Base-by-base conservation (phyloP, 768 basidiomycete genomes). In the Calvatia gigantea region DNA sequence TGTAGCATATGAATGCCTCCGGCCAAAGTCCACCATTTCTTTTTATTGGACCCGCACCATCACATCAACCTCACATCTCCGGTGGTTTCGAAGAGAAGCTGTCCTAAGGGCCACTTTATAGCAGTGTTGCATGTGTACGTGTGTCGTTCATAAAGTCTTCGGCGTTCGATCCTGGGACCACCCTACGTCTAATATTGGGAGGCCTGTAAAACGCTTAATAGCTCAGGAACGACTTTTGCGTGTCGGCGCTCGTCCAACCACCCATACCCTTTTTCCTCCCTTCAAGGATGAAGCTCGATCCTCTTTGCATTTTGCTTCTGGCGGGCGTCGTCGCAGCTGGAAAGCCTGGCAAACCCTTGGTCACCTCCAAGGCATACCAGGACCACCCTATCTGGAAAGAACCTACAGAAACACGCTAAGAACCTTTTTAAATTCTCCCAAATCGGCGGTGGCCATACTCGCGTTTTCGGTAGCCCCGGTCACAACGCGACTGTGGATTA, bases 401-500 rank as follows among this genome's bases (percentile, higher is more conserved):
- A 63, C 31, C 64, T 68, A 19, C 49, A 68, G 9, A 62, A 61
- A 14, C 69, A 70, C 53, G 67, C 68, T 1, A 59, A 62, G 28
- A 60, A 67, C n/a, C 62, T 71, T 50, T 59, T 62, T 49, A 48
- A 64, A 38, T 71, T 68, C 55, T 64, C 67, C 9, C 48, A 62
- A 28, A 60, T 65, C 43, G 54, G 61, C 17, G 64, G 65, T 2
- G 56, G 53, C n/a, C 49, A 50, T 31, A 70, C 64, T 14, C 66
- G 70, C 23, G 64, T 63, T 14, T 69, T 69, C 35, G 70, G 67
- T 17, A 65, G 64, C 14, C 57, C 46, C n/a, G 68, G 66, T 12
- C 68, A 69, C 52, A 69, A 69, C 54, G 64, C 67, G 31, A 67
- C 66, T 17, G 60, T 67, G 31, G 54, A 60, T 14, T 71, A 71